Conservation (phyloP, 2,329 filamentous ascomycete genomes). For the Lasiodiplodia citricola region DNA sequence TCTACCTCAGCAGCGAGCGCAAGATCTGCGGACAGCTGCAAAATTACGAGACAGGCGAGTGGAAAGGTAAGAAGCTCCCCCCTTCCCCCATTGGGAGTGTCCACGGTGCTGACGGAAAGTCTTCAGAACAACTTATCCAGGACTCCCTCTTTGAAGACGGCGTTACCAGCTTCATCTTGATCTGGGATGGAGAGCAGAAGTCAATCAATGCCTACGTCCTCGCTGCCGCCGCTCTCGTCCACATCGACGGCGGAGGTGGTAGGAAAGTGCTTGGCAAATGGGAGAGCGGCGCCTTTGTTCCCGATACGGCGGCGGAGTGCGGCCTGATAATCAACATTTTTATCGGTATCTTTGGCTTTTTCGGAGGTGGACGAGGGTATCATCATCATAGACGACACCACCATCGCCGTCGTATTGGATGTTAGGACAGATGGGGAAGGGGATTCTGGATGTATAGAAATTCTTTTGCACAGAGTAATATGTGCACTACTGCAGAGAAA, state of each 20-base stretch:
- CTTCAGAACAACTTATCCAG: not conserved
- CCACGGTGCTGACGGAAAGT: fast-evolving
- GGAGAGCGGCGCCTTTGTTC: not conserved
- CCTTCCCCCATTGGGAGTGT: too few relatives aligned
- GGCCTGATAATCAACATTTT: not conserved
- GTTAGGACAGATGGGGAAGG: too few relatives aligned
- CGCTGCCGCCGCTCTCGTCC: not conserved
- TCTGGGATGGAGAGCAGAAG: not conserved
- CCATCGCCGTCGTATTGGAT: too few relatives aligned
- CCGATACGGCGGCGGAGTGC: not conserved
- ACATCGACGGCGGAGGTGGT: not conserved
- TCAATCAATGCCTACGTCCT: not conserved
- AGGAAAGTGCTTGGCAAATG: not conserved
- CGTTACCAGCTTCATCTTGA: not conserved
- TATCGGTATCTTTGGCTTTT: too few relatives aligned
- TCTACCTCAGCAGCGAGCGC: not conserved
- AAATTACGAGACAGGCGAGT: not conserved
- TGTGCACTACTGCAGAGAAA: too few relatives aligned
- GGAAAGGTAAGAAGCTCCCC: not conserved
- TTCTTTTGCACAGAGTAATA: too few relatives aligned
- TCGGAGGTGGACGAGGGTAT: too few relatives aligned
- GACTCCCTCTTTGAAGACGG: not conserved
- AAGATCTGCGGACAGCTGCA: not conserved
- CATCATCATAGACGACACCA: too few relatives aligned
- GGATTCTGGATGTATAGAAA: too few relatives aligned